Evolutionary conservation across 495 filamentous ascomycete species (phyloP), one percentile per base, ranked within the genome.

Genomic region (Parachaetomium inaequale): DNA sequence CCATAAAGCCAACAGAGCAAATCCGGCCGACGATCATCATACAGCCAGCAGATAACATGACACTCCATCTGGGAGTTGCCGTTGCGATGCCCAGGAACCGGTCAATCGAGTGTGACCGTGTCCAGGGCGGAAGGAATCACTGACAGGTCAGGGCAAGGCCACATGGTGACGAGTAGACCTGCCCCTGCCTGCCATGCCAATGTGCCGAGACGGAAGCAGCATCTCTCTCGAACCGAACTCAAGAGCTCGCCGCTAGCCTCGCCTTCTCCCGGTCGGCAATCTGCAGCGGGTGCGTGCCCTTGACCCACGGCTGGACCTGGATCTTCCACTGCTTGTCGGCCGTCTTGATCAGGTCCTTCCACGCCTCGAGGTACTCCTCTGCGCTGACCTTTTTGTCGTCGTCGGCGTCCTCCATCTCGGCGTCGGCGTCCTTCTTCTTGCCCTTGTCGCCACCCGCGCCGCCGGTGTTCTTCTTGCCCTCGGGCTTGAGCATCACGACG

Each of bases 401-500:
- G 5, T 67, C 71, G 43, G 54, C 66, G 51, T 72, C 70, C 59
- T 73, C 58, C 59, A 73, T 75, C 55, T 75, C 75, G 43, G 71
- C 75, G 28, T 81, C 82, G 56, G 72, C 79, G 49, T 76, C 76
- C 67, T 77, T 74, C 60, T 78, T 75, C 58, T 76, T 77, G 63
- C 78, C 76, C 17, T 63, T 68, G 50, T 51, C 59, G 54, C 66
- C 68, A 59, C 73, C 55, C 36, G 68, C 70, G 55, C 69, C 72
- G 38, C 73, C 73, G 62, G 74, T 68, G 66, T 76, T 77, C 81
- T 86, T 85, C 79, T 86, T 88, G 68, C 79, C 72, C 64, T 76
- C 66, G 66, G 75, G 74, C 76, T 76, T 72, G 76, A 96, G 86
- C 90, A 97, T 91, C 58, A 95, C 87, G 25, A 97, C 93, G 76